These are phyloP conservation scores for Alternaria sp. DNA, from an alignment of 2,329 filamentous ascomycete species.

Conservation along the genomic window DNA sequence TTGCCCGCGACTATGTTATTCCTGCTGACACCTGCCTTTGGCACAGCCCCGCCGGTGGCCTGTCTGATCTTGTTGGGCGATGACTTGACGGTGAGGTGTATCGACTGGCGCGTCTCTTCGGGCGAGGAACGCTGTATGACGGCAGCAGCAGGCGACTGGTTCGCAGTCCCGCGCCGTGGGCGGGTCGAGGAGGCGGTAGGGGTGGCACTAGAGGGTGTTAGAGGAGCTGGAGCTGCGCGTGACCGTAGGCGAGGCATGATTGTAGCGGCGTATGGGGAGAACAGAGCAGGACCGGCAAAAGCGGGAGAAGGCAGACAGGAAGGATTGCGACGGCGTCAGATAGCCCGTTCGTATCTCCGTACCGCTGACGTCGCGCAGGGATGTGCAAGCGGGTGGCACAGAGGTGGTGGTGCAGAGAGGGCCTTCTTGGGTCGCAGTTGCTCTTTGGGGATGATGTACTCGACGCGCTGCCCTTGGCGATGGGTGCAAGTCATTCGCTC, in stretches of 20 bases:
- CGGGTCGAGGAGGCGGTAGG: slow-evolving; percentile 49
- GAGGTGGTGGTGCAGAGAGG: slow-evolving; percentile 23
- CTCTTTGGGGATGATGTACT: slow-evolving; percentile 26
- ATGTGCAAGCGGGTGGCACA: slow-evolving; percentile 31
- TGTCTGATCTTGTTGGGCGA: slow-evolving; percentile 59
- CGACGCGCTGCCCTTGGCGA: slow-evolving; percentile 34
- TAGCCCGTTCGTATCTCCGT: slow-evolving; percentile 10
- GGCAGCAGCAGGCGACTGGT: slow-evolving; percentile 45
- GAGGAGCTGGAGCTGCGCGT: slow-evolving; percentile 42
- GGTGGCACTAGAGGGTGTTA: slow-evolving; percentile 46
- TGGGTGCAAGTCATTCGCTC: slow-evolving; percentile 25
- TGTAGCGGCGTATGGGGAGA: slow-evolving; percentile 15
- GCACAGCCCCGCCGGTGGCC: slow-evolving; percentile 51
- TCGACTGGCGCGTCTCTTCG: slow-evolving; percentile 54
- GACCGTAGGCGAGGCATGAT: slow-evolving; percentile 50
- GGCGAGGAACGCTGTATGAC: slow-evolving; percentile 52
- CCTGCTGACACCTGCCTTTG: slow-evolving; percentile 43
- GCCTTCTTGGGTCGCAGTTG: slow-evolving; percentile 20
- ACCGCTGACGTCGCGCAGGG: slow-evolving; percentile 25
- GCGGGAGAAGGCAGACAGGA: slow-evolving; percentile 7
- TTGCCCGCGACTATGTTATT: slow-evolving; percentile 50
- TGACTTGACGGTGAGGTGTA: slow-evolving; percentile 60
- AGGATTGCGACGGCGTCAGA: slow-evolving; percentile 28
- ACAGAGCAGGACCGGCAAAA: slow-evolving; percentile 9
- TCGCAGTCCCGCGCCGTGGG: slow-evolving; percentile 47